Conservation (phyloP, 352 stramenopile species). For the Phytophthora capsici region DNA sequence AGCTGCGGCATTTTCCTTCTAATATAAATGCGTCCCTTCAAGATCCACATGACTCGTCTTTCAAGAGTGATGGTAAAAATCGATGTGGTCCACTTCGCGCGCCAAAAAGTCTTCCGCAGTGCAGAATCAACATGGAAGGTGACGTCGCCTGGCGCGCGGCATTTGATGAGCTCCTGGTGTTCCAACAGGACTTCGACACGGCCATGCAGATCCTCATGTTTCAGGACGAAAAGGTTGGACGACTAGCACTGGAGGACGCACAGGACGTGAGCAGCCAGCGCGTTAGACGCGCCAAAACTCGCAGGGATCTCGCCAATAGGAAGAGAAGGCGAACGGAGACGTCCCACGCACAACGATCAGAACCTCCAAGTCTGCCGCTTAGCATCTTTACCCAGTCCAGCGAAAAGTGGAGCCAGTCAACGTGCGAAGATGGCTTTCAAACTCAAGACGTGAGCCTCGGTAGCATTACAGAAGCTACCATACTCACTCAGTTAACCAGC, state of each 20-base stretch:
- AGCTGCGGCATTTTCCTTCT: conserved; percentile 32
- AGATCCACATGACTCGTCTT: conserved; percentile 2
- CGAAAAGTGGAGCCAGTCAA: background rate
- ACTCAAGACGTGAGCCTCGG: background rate
- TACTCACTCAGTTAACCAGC: background rate
- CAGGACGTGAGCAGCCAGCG: conserved; percentile 20
- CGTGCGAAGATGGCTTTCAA: background rate
- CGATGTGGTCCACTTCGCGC: conserved; percentile 17
- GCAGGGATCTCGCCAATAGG: conserved; percentile 14
- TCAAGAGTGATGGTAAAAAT: conserved; percentile 25
- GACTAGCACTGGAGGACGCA: conserved; percentile 43
- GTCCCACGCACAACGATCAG: background rate
- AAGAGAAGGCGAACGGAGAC: conserved; percentile 16
- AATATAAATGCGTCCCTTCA: conserved; percentile 27
- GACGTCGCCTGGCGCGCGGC: conserved; percentile 6
- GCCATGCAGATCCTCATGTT: conserved; percentile 70
- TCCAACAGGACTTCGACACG: conserved; percentile 73
- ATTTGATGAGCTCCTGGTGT: conserved; percentile 51
- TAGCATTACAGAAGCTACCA: background rate
- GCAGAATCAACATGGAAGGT: conserved; percentile 14
- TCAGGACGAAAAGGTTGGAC: conserved; percentile 55
- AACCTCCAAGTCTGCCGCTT: conserved; percentile 10
- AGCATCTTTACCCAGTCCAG: conserved; percentile 1
- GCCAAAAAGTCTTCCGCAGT: conserved; percentile 21
- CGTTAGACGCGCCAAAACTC: conserved; percentile 4